These are phyloP conservation scores for Thalassiosira ordinaria DNA, from an alignment of 352 stramenopile genomes.

Conservation along the genomic window DNA sequence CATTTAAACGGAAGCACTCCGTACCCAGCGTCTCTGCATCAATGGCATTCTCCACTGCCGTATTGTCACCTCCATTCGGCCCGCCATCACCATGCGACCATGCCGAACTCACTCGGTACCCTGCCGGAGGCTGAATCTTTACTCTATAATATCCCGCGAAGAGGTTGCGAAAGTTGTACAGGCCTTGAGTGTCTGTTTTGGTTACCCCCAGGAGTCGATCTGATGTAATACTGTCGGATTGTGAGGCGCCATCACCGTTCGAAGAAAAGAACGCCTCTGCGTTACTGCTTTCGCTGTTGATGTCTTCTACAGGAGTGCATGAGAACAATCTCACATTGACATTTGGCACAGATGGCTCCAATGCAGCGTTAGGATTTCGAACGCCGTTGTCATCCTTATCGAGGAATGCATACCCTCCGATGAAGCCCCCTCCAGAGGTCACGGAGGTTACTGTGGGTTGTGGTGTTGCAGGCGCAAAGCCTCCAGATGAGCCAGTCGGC, in stretches of 20 bases:
- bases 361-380: constrained; percentile 19
- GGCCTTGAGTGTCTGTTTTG: constrained; percentile 34
- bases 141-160: constrained; percentile 41
- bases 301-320: constrained; percentile 7
- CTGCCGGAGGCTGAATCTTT: constrained; percentile 5
- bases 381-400: constrained; percentile 47
- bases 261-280: too few relatives aligned
- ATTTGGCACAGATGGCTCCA: constrained; percentile 29
- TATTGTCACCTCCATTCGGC: not conserved
- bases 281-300: too few relatives aligned
- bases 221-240: not conserved
- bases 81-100: constrained; percentile 20
- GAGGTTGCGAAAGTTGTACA: constrained; percentile 51
- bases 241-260: not conserved
- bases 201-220: constrained; percentile 26
- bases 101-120: constrained; percentile 29
- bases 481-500: too few relatives aligned
- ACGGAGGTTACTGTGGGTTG: not conserved
- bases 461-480: not conserved
- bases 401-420: constrained; percentile 45
- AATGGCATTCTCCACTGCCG: constrained; percentile 22
- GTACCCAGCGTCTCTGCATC: constrained; percentile 36
- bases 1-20: constrained; percentile 31
- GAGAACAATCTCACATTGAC: constrained; percentile 44
- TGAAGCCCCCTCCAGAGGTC: constrained; percentile 3